Conservation (phyloP, 2,329 filamentous ascomycete genomes). For the Fusarium stilboides region DNA sequence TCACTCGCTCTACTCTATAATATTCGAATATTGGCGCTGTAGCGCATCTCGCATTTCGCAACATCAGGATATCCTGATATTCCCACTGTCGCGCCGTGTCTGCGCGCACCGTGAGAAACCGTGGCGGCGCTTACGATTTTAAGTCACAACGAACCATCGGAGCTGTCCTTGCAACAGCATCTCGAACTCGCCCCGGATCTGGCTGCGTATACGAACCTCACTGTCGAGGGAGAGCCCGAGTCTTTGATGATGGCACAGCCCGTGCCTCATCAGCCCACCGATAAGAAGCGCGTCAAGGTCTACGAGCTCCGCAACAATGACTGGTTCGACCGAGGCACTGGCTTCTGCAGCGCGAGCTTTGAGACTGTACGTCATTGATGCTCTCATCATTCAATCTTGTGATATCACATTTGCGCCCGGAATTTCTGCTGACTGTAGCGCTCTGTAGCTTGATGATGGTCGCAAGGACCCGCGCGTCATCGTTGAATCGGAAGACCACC, state of each 20-base stretch:
- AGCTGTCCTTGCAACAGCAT: constrained; percentile 73
- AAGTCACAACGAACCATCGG: constrained; percentile 66
- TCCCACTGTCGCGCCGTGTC: constrained; percentile 46
- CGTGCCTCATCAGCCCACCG: constrained; percentile 77
- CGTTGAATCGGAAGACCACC: constrained; percentile 94
- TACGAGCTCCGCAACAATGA: constrained; percentile 99
- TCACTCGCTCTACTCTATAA: constrained; percentile 40
- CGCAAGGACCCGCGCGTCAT: constrained; percentile 89
- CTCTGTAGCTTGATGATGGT: constrained; percentile 66
- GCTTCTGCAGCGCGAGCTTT: constrained; percentile 88
- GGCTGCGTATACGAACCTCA: constrained; percentile 65
- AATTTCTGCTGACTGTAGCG: constrained; percentile 48
- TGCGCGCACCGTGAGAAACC: constrained; percentile 57
- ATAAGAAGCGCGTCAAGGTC: constrained; percentile 91
- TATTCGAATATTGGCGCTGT: constrained; percentile 37
- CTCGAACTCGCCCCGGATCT: constrained; percentile 70
- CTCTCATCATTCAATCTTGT: constrained; percentile 17
- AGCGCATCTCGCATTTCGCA: constrained; percentile 39
- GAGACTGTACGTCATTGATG: constrained; percentile 73
- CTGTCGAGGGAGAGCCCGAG: constrained; percentile 69
- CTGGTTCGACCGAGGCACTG: constrained; percentile 98
- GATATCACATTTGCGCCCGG: constrained; percentile 24
- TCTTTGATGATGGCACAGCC: constrained; percentile 80
- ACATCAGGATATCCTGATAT: constrained; percentile 28
- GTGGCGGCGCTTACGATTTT: constrained; percentile 72